These are phyloP conservation scores for Cyclotella kingstonii DNA, from an alignment of 108 stramenopile genomes.

Conservation along the genomic window DNA sequence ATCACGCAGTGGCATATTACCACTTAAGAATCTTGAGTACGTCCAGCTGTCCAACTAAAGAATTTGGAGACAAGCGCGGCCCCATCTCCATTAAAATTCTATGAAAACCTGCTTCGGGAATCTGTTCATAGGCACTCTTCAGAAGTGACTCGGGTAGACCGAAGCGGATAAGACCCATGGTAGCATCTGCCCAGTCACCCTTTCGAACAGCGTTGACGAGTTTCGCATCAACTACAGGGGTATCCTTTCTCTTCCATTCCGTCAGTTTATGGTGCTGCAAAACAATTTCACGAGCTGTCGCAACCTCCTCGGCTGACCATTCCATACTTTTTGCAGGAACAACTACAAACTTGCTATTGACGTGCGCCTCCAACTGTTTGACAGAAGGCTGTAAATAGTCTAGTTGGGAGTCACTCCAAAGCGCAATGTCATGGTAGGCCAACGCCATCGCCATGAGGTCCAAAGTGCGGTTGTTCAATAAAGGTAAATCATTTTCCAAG, in stretches of 20 bases:
- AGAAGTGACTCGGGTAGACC: conserved; percentile 43
- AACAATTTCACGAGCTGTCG: neutral
- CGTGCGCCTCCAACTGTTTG: neutral
- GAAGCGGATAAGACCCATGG: conserved; percentile 46
- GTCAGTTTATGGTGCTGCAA: conserved; percentile 2
- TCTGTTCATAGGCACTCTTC: conserved; percentile 37
- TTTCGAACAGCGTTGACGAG: conserved; percentile 60
- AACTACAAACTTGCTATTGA: neutral
- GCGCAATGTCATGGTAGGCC: conserved; percentile 51
- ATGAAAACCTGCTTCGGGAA: conserved; percentile 47
- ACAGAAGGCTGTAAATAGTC: conserved; percentile 44
- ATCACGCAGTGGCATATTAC: too few relatives aligned
- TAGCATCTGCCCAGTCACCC: conserved; percentile 56
- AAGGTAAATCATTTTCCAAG: conserved; percentile 1
- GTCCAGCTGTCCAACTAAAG: conserved; percentile 21
- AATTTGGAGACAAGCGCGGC: conserved; percentile 24
- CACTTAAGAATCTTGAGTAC: conserved; percentile 42
- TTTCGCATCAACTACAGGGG: conserved; percentile 18
- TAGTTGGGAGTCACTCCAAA: conserved; percentile 48
- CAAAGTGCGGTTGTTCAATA: conserved; percentile 4
- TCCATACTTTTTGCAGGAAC: too few relatives aligned
- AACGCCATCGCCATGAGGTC: conserved; percentile 42
- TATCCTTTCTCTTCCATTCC: neutral
- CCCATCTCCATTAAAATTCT: conserved; percentile 19
- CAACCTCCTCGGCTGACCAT: neutral